Evolutionary conservation across 208 protist genomes (phyloP).

Genomic region (Acanthamoeba sp.): DNA sequence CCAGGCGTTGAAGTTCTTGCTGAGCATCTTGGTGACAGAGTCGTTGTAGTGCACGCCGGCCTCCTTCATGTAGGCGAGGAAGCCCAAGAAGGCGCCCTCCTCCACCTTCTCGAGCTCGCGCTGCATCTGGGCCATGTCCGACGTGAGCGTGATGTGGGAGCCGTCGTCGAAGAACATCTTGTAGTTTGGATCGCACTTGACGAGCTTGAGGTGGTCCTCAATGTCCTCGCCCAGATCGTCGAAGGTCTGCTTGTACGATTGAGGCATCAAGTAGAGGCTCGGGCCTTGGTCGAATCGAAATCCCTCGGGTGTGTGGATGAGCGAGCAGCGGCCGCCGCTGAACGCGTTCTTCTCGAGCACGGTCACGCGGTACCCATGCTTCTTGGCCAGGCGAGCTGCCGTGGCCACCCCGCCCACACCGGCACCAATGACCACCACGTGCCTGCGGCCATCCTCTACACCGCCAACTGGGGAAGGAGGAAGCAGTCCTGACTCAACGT

Average conservation of each 20-base stretch:
- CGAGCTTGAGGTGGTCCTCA: constrained; percentile 34
- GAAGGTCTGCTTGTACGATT: constrained; percentile 72
- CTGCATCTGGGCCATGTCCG: constrained; percentile 67
- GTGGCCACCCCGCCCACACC: constrained; percentile 18
- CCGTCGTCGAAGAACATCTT: constrained; percentile 72
- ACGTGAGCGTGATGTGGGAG: constrained; percentile 62
- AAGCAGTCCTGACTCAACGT: not conserved
- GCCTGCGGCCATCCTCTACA: not conserved
- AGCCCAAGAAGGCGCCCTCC: constrained; percentile 37
- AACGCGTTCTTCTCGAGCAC: constrained; percentile 73
- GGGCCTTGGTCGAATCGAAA: constrained; percentile 69
- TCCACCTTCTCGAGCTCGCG: constrained; percentile 27
- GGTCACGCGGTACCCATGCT: constrained; percentile 22
- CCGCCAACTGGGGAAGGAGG: not conserved
- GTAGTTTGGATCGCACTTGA: constrained; percentile 73
- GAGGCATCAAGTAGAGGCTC: constrained; percentile 66
- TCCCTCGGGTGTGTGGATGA: constrained; percentile 62
- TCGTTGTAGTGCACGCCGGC: constrained; percentile 70
- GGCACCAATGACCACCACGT: constrained; percentile 32
- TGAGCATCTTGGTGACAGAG: constrained; percentile 69
- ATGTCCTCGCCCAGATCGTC: constrained; percentile 54
- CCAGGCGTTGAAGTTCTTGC: constrained; percentile 68
- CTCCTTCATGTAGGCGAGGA: constrained; percentile 71
- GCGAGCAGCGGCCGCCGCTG: constrained; percentile 64
- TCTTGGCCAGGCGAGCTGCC: constrained; percentile 28